These are phyloP conservation scores for Ustulina deusta DNA, from an alignment of 2,329 filamentous ascomycete genomes.

Conservation along the genomic window DNA sequence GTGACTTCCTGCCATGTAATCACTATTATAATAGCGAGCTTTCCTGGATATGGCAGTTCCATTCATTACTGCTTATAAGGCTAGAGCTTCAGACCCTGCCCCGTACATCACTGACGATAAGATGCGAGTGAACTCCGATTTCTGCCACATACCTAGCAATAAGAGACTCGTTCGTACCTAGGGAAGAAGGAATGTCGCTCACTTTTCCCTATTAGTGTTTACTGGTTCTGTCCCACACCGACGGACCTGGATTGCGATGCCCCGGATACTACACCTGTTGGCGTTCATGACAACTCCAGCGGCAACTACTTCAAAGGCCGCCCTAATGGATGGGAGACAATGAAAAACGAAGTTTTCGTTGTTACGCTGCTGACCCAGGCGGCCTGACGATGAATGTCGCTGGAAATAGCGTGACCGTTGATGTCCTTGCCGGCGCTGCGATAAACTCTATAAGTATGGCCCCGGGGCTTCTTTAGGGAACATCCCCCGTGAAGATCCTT, in stretches of 20 bases:
- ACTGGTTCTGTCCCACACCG: slow-evolving; percentile 67
- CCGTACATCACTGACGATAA: slow-evolving; percentile 62
- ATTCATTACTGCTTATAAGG: slow-evolving; percentile 66
- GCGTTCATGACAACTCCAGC: slow-evolving; percentile 56
- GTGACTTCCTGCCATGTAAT: background rate
- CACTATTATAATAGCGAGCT: slow-evolving; percentile 49
- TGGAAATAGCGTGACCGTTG: slow-evolving; percentile 56
- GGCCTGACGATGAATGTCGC: slow-evolving; percentile 62
- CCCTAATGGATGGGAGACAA: slow-evolving; percentile 62
- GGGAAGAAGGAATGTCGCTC: background rate
- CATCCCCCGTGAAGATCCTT: slow-evolving; percentile 63
- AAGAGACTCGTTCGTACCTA: background rate
- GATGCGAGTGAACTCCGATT: slow-evolving; percentile 50
- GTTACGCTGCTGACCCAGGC: slow-evolving; percentile 62
- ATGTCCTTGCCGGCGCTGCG: slow-evolving; percentile 60
- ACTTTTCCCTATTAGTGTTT: slow-evolving; percentile 45
- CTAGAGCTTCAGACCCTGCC: slow-evolving; percentile 53
- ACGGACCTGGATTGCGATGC: slow-evolving; percentile 61
- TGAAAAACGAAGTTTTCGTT: slow-evolving; percentile 64
- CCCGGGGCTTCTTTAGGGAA: slow-evolving; percentile 60
- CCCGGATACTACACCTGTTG: slow-evolving; percentile 63
- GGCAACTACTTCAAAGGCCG: slow-evolving; percentile 66
- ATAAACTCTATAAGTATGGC: slow-evolving; percentile 61
- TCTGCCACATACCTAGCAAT: background rate
- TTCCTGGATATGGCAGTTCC: slow-evolving; percentile 66